Base-by-base conservation (phyloP, 1,284 basidiomycete genomes). In the Melampsora americana region DNA sequence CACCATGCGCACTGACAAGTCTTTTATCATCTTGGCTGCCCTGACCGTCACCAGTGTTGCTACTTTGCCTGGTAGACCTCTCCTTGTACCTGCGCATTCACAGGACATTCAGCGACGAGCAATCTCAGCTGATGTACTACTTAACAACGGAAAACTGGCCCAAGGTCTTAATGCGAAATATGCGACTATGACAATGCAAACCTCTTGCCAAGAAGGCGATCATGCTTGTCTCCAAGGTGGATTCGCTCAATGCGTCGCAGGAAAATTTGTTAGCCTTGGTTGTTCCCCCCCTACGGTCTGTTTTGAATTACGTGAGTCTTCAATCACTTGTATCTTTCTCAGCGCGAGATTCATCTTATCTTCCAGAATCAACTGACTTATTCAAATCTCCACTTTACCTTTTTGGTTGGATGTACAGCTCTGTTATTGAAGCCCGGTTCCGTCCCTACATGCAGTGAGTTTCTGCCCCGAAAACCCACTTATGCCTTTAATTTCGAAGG, bases 101-200 rank as follows among this genome's bases (percentile, higher is more conserved):
- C 7, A 53, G 23, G 16, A 53, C 6, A 20, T 14, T 20, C 50
- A 53, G 1, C 50, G 50, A 20, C 50, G 60, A 32, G 60, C 60
- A n/a, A 30, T 35, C 72, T 64, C 66, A 46, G 48, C 65, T 50
- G 66, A 56, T 67, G 56, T 75, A 6, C 23, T 75, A 23, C 53
- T 74, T 9, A 64, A 56, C n/a, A n/a, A n/a, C n/a, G n/a, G n/a
- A n/a, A n/a, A n/a, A n/a, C n/a, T 42, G 39, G 72, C 72, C 46
- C 72, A 75, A 62, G 59, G 66, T 28, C 65, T 75, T 0, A 75
- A 75, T 30, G 64, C 72, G 4, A 75, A 75, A 30, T 75, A 66
- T 44, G 42, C 72, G 11, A 50, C 35, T 39, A 75, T 75, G 72
- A 60, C 50, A 50, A 4, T 26, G 23, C 50, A 75, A 20, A 39